A percentile compares a stretch with the other conserved stretches of the same genome.
These are phyloP conservation scores for Lipomyces orientalis DNA, from an alignment of 805 yeast genomes.

Conservation along the genomic window DNA sequence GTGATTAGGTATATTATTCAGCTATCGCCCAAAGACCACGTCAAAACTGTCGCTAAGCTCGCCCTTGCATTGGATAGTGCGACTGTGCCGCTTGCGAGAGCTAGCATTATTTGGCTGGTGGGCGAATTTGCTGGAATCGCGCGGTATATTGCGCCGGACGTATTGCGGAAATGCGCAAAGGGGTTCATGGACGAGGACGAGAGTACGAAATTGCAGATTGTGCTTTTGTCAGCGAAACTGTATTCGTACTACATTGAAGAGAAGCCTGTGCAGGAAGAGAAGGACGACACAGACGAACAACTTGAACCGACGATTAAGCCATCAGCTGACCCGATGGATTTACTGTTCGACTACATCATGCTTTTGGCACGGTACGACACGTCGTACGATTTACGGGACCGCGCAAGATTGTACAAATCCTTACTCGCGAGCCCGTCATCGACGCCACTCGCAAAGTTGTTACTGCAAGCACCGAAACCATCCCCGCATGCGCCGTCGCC, in stretches of 20 bases:
- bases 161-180: conserved; percentile 63
- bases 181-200: conserved; percentile 60
- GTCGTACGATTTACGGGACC: conserved; percentile 78
- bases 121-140: conserved; percentile 71
- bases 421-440: conserved; percentile 59
- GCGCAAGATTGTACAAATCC: conserved; percentile 74
- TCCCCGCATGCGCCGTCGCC: conserved; percentile 51
- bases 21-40: conserved; percentile 58
- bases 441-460: conserved; percentile 66
- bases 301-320: conserved; percentile 34
- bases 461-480: conserved; percentile 80
- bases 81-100: conserved; percentile 59
- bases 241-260: conserved; percentile 61
- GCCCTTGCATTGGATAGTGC: conserved; percentile 42
- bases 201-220: conserved; percentile 69
- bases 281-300: conserved; percentile 29
- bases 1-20: conserved; percentile 77
- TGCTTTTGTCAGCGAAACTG: conserved; percentile 76
- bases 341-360: conserved; percentile 66
- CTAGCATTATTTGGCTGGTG: conserved; percentile 87
- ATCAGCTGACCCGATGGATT: conserved; percentile 48
- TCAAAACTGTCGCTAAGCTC: conserved; percentile 58
- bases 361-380: conserved; percentile 75
- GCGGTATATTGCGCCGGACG: conserved; percentile 71
- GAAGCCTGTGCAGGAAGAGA: conserved; percentile 42